Conservation (phyloP, 495 filamentous ascomycete species). For the Neurospora intermedia region DNA sequence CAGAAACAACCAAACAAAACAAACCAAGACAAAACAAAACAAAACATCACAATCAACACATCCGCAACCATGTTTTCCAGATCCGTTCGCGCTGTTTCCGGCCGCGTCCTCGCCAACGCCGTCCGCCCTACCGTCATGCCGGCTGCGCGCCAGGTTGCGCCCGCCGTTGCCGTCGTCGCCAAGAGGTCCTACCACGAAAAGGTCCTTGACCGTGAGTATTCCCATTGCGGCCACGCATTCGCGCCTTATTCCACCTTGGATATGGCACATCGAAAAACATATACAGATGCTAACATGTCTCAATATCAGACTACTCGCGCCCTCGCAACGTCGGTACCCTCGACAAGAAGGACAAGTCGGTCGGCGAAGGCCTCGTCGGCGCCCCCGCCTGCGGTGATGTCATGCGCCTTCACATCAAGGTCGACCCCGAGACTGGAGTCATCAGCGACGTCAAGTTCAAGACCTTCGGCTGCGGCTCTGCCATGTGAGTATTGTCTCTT, state of each 20-base stretch:
- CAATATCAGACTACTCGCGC: conserved; percentile 61
- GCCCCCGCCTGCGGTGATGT: conserved; percentile 93
- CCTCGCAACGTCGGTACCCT: conserved; percentile 93
- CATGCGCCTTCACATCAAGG: conserved; percentile 98
- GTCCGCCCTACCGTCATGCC: conserved; percentile 14
- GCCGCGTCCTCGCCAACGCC: conserved; percentile 14
- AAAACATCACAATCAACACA: background rate
- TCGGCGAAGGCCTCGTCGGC: conserved; percentile 95
- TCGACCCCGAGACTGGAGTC: conserved; percentile 77
- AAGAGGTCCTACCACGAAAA: conserved; percentile 46
- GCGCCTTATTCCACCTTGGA: background rate
- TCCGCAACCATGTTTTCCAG: conserved; percentile 24
- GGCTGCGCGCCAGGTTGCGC: conserved; percentile 28
- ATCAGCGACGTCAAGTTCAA: conserved; percentile 85
- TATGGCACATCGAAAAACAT: background rate
- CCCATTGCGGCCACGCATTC: background rate
- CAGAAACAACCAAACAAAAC: background rate
- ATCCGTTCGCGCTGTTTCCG: conserved; percentile 21
- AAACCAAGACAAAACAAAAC: background rate
- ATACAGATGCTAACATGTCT: conserved; percentile 1
- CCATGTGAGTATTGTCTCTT: conserved; percentile 43
- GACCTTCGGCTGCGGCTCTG: conserved; percentile 95
- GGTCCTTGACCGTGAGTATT: conserved; percentile 54
- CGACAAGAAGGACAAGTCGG: conserved; percentile 70
- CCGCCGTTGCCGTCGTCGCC: conserved; percentile 28